Base-by-base conservation (phyloP, 2,329 filamentous ascomycete species). In the Talaromyces sp. region DNA sequence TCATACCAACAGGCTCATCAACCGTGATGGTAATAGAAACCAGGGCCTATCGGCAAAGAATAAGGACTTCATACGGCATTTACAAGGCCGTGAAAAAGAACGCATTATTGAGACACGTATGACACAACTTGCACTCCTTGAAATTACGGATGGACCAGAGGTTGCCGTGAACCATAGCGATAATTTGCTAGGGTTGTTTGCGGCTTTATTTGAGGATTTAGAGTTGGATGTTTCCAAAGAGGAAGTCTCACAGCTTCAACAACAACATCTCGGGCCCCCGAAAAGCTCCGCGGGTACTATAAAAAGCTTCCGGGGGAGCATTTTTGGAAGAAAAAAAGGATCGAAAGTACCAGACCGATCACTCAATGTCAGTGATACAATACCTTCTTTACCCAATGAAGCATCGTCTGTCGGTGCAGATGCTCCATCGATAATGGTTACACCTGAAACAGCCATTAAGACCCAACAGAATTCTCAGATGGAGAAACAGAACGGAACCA, bases 91-190 rank as follows among this genome's bases (percentile, higher is more conserved):
- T 31, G 93, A 98, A 74, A 96, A 93, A 73, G 91, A 93, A 75
- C 86, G 87, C 58, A 89, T 99, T 48, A 79, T 99, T n/a, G 91
- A 98, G 76, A 88, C 97, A 67, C 96, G 96, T 76, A 96, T 98
- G 87, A 97, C 94, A 11, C 93, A 98, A 72, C 82, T 99, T 66
- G 85, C 90, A 3, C 84, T 99, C 22, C 78, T 95, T 3, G 94
- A 98, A 77, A 81, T 95, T 16, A 81, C 92, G 3, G 93, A 97
- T 74, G 93, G 93, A 0, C 88, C 93, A 0, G 89, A 92, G 65
- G 87, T 89, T 64, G 94, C 95, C 19, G 91, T 98, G 60, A 97
- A 97, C 73, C 89, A 90, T 66, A 93, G 91, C 73, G 88, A 92
- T 68, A 93, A 97, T 76, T 82, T 99, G 45, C 81, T 99, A 22